Evolutionary conservation across 345 rosid genomes (phyloP), one percentile per base, ranked within the genome.

Genomic region (Lepidium didymum): DNA sequence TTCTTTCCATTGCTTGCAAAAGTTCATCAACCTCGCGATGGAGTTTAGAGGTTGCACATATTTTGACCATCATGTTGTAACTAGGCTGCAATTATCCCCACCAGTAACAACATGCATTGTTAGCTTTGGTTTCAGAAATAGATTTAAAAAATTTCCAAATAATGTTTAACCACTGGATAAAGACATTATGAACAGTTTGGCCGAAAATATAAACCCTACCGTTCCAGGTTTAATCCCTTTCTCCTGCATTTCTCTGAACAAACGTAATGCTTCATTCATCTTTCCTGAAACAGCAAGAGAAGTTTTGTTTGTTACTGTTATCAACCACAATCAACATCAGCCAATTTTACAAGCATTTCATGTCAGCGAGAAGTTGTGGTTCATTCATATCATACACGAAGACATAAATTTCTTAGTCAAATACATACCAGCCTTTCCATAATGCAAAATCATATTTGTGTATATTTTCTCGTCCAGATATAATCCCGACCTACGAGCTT

Each of bases 401-500:
- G 31, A 72, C 52, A 56, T 49, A 35, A 10, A 11, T 44, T 16
- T 49, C 38, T 69, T 8, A 2, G 37, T 15, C 18, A n/a, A 4
- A 45, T 36, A 62, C 74, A 56, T 57, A 90, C 95, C 97, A 68
- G 87, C 95, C 80, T 83, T 87, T 34, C 92, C 92, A 68, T 83
- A 85, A 68, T 76, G 84, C 75, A 80, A 43, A 15, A 88, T 80
- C 51, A 90, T 79, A 73, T 90, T 90, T 82, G 79, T 83, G 83
- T 86, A 90, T 41, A 89, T 82, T 78, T 88, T 90, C 79, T 90
- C 97, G 75, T 88, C 97, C 44, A 82, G 65, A 75, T 76, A 43
- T 68, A 86, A 37, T 58, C 82, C 86, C 33, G 72, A 76, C 73
- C 68, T 60, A 19, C 64, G 56, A 59, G 90, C 90, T 3, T 62